Evolutionary conservation across 345 rosid genomes (phyloP).

Genomic region (Eucalyptus cladocalyx): DNA sequence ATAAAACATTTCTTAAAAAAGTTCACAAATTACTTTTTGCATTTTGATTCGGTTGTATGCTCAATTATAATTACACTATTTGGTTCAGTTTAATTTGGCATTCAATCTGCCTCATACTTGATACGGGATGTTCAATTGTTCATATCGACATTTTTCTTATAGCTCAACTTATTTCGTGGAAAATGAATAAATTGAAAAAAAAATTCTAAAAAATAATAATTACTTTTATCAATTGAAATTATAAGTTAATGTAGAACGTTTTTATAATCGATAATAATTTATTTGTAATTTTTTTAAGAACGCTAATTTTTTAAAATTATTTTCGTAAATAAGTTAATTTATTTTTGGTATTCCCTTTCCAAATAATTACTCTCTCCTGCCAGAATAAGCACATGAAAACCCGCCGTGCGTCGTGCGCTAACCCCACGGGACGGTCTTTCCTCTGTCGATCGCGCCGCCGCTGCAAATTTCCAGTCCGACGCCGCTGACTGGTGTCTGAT

Average conservation of each 20-base stretch:
- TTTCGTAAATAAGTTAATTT: not conserved
- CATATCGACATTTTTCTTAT: rapidly evolving
- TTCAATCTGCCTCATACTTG: rapidly evolving
- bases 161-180: rapidly evolving
- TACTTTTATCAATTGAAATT: not conserved
- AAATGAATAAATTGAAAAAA: too few relatives aligned
- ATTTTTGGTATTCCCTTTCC: not conserved
- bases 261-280: too few relatives aligned
- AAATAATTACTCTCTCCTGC: not conserved
- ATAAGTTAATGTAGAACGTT: too few relatives aligned
- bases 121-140: not conserved
- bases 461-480: not conserved
- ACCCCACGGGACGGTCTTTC: not conserved
- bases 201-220: too few relatives aligned
- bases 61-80: rapidly evolving
- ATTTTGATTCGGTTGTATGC: not conserved
- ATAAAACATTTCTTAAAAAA: not conserved
- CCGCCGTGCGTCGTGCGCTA: not conserved
- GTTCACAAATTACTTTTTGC: not conserved
- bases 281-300: too few relatives aligned
- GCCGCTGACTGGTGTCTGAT: not conserved
- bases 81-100: not conserved
- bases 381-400: not conserved
- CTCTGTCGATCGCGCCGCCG: not conserved
- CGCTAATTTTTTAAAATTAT: too few relatives aligned